Percentiles rank a stretch among this genome's conserved stretches.
phyloP scores from a whole-genome alignment of 192 early-diverging fungal species.

The Thamnidium elegans region DNA sequence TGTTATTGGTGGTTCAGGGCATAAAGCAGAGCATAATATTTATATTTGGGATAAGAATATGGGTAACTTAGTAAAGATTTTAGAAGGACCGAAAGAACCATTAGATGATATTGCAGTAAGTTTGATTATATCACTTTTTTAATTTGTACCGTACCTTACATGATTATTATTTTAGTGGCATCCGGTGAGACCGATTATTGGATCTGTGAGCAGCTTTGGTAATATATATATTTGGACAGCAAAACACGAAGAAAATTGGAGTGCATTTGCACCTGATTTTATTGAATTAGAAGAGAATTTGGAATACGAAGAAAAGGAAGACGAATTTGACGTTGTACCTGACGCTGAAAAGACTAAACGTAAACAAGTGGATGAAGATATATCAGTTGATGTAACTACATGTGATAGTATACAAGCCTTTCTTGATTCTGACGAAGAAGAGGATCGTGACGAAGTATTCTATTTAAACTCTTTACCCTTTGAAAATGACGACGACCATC shows the following conservation, averaged over 20 bases:
- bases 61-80: constrained; percentile 82
- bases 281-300: constrained; percentile 91
- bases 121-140: not conserved
- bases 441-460: constrained; percentile 43
- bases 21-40: constrained; percentile 89
- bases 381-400: constrained; percentile 47
- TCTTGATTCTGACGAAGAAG: constrained; percentile 46
- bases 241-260: constrained; percentile 83
- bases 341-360: constrained; percentile 44
- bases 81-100: constrained; percentile 85
- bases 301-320: constrained; percentile 90
- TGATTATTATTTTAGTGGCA: constrained; percentile 64
- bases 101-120: constrained; percentile 76
- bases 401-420: constrained; percentile 48
- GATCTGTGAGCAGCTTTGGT: constrained; percentile 77
- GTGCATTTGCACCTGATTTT: constrained; percentile 92
- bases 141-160: not conserved
- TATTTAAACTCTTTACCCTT: constrained; percentile 29
- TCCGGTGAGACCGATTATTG: constrained; percentile 79
- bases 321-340: constrained; percentile 85
- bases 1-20: constrained; percentile 83
- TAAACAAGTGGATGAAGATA: constrained; percentile 45
- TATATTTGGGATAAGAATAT: constrained; percentile 89
- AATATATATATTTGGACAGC: constrained; percentile 86
- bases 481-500: not conserved